Percentiles rank a stretch among this genome's conserved stretches.
Conservation (phyloP, 108 stramenopile species). For the Pseudonitzschia multiseries region DNA sequence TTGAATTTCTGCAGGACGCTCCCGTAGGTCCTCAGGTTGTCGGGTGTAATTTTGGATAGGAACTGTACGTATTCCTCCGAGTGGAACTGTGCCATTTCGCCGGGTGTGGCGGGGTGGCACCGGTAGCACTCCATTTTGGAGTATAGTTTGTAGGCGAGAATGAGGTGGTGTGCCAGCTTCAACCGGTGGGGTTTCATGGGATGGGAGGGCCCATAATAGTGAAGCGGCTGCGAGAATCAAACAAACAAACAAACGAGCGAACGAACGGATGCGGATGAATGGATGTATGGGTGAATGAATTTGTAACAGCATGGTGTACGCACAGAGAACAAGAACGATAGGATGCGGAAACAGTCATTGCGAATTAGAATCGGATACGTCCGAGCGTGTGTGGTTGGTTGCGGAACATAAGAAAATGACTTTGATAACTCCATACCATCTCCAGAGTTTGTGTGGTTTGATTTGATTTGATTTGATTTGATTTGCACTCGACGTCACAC, state of each 20-base stretch:
- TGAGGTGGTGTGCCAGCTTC: slow-evolving; percentile 97
- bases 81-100: slow-evolving; percentile 95
- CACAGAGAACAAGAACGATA: background rate
- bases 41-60: slow-evolving; percentile 87
- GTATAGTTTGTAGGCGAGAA: slow-evolving; percentile 95
- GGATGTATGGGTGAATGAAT: background rate
- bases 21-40: slow-evolving; percentile 76
- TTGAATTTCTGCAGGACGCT: slow-evolving; percentile 89
- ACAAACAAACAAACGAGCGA: too few species aligned
- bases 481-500: too few species aligned
- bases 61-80: slow-evolving; percentile 96
- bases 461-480: too few species aligned
- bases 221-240: slow-evolving; percentile 47
- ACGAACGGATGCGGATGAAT: background rate
- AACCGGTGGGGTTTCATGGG: slow-evolving; percentile 99
- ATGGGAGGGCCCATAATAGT: slow-evolving; percentile 99
- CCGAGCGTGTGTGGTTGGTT: too few species aligned
- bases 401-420: too few species aligned
- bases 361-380: too few species aligned
- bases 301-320: background rate
- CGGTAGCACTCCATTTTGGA: slow-evolving; percentile 98
- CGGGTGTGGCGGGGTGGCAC: slow-evolving; percentile 86
- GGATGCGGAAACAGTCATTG: too few species aligned
- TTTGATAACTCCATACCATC: too few species aligned
- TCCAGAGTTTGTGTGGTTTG: too few species aligned